phyloP scores from a whole-genome alignment of 2,329 filamentous ascomycete genomes.

The Fusarium protoensiforme region DNA sequence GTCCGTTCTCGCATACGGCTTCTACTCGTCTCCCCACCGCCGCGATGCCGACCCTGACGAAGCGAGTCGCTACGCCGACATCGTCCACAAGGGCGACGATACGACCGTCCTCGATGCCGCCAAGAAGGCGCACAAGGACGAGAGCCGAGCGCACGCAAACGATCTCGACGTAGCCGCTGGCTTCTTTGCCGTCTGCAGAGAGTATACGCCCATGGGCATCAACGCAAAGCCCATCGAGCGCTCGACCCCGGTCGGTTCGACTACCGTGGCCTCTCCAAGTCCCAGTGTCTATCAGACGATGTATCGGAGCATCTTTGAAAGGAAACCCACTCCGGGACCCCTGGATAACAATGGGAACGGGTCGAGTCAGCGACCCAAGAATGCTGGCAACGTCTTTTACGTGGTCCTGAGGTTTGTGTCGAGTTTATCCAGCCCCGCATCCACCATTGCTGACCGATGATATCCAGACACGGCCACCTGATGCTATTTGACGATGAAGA shows the following conservation, averaged over 20 bases:
- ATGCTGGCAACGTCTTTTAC: constrained; percentile 89
- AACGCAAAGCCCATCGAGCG: constrained; percentile 93
- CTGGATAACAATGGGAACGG: constrained; percentile 60
- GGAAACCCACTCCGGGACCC: constrained; percentile 66
- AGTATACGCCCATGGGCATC: constrained; percentile 91
- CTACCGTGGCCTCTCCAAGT: constrained; percentile 80
- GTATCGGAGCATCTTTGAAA: constrained; percentile 95
- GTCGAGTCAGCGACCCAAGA: constrained; percentile 66
- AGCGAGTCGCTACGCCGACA: constrained; percentile 47
- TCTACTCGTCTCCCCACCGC: constrained; percentile 72
- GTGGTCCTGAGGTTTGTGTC: constrained; percentile 76
- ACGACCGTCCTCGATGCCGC: constrained; percentile 70
- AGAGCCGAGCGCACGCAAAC: constrained; percentile 64
- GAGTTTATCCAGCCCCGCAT: not conserved
- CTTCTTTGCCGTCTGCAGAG: constrained; percentile 94
- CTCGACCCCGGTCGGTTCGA: constrained; percentile 80
- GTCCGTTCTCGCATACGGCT: constrained; percentile 72
- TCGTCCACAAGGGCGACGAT: constrained; percentile 73
- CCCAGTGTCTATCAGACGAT: constrained; percentile 98
- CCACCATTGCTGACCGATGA: constrained; percentile 11
- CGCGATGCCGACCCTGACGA: constrained; percentile 50
- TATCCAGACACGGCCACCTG: constrained; percentile 83
- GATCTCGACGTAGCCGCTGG: constrained; percentile 86
- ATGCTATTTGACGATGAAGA: constrained; percentile 98
- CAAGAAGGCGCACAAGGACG: constrained; percentile 68